Evolutionary conservation across 768 basidiomycete genomes (phyloP).

Genomic region (Krasilnikovozyma curviuscula): DNA sequence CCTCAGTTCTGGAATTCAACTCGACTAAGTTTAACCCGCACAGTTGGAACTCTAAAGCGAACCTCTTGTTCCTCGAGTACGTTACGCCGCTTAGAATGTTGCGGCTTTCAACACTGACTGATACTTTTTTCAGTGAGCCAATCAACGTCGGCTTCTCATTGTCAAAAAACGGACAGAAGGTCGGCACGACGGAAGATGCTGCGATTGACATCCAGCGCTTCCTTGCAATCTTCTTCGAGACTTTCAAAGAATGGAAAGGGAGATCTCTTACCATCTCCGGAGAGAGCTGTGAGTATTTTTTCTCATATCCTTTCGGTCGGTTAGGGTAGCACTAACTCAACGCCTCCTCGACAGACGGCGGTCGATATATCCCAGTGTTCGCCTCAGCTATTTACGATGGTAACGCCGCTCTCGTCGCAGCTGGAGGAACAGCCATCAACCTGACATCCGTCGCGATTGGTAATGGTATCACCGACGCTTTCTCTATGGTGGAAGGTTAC

Average conservation of each 20-base stretch:
- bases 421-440: constrained; percentile 40
- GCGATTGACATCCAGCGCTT: constrained; percentile 57
- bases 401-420: constrained; percentile 37
- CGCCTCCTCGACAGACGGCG: constrained; percentile 9
- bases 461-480: constrained; percentile 26
- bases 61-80: constrained; percentile 29
- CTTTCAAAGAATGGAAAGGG: constrained; percentile 51
- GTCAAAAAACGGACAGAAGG: constrained; percentile 45
- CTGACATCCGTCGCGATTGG: constrained; percentile 54
- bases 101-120: neutral
- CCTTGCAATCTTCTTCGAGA: constrained; percentile 35
- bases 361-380: constrained; percentile 33
- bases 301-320: neutral
- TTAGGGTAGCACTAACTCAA: no score
- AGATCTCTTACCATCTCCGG: constrained; percentile 53
- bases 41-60: constrained; percentile 28
- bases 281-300: constrained; percentile 33
- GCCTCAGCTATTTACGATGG: constrained; percentile 59
- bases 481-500: constrained; percentile 1
- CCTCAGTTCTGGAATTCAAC: no score
- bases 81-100: neutral
- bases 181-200: constrained; percentile 62
- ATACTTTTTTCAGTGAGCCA: neutral
- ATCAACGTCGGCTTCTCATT: constrained; percentile 53
- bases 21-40: constrained; percentile 25